These are phyloP conservation scores for Pestalotiopsis sp. DNA, from an alignment of 2,329 filamentous ascomycete genomes.

Conservation along the genomic window DNA sequence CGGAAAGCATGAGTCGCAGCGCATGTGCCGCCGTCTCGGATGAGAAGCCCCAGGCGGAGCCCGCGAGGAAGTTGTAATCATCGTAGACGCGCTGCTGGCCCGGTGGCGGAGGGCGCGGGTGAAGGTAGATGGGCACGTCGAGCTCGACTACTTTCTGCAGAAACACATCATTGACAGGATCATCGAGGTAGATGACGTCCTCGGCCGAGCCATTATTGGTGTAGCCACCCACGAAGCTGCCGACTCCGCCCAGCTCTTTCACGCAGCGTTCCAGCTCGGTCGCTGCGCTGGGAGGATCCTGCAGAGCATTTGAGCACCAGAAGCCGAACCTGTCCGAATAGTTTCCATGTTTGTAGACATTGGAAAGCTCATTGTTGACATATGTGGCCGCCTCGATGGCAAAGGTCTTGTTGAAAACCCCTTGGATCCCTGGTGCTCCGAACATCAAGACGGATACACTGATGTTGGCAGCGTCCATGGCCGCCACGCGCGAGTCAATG, in stretches of 20 bases:
- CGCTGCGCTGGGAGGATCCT: conserved; percentile 52
- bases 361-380: conserved; percentile 46
- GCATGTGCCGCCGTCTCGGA: conserved; percentile 61
- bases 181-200: conserved; percentile 67
- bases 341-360: conserved; percentile 40
- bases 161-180: conserved; percentile 45
- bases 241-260: conserved; percentile 60
- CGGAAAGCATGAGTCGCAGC: conserved; percentile 53
- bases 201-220: conserved; percentile 61
- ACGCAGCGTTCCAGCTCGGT: conserved; percentile 56
- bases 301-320: conserved; percentile 40
- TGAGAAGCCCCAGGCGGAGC: conserved; percentile 60
- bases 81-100: conserved; percentile 59
- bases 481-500: not conserved
- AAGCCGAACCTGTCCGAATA: conserved; percentile 1
- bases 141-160: conserved; percentile 65
- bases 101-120: conserved; percentile 60
- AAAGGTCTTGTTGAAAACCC: conserved; percentile 38
- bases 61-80: conserved; percentile 43
- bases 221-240: conserved; percentile 63
- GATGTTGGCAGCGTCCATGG: not conserved
- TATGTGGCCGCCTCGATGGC: conserved; percentile 38
- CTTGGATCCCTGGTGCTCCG: conserved; percentile 51
- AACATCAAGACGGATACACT: conserved; percentile 41
- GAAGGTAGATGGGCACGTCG: conserved; percentile 66